Base-by-base conservation (phyloP, 495 filamentous ascomycete genomes). In the Neurospora sublineolata region DNA sequence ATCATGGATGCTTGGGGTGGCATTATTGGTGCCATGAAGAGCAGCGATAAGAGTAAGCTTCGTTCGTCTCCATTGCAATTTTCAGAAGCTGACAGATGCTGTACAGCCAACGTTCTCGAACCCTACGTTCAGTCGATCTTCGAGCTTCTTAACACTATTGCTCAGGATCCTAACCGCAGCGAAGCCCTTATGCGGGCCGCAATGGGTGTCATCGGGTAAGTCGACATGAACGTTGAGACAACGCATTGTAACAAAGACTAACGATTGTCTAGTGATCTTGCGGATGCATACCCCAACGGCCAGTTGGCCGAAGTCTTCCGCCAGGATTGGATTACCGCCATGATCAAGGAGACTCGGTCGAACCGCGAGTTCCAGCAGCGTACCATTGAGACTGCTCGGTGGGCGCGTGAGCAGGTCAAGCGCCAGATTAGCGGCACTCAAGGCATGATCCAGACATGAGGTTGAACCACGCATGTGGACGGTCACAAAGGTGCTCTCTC, bases 1-100 rank as follows among this genome's bases (percentile, higher is more conserved):
- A 97, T 98, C 72, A 97, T 97, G 92, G 95, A 99, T 87, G 95
- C 95, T 18, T 99, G 97, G 93, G 94, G 92, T 78, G 95, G 95
- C 76, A 94, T 94, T 67, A 91, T 99, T 73, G 87, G 94, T 78
- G 93, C 95, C 39, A 92, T 97, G 89, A 97, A 94, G 87, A 82
- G 86, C 67, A 90, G 84, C 67, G 86, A 86, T 81, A 93, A 94
- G 81, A 87, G 91, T 93, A 81, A 79, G 89, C 82, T 14, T 27
- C 67, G 6, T 16, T 68, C 40, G n/a, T 37, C 18, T 27, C 20
- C 58, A 36, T 10, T 12, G 16, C 30, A 6, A 11, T 44, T 30
- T 69, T 9, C 27, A n/a, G 12, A 33, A 36, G 18, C 41, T 37
- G 14, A 64, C 27, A 30, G 6, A 7, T 30, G 27, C 7, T 20